Conservation (phyloP, 2,329 filamentous ascomycete species). For the Alternaria incomplexa region DNA sequence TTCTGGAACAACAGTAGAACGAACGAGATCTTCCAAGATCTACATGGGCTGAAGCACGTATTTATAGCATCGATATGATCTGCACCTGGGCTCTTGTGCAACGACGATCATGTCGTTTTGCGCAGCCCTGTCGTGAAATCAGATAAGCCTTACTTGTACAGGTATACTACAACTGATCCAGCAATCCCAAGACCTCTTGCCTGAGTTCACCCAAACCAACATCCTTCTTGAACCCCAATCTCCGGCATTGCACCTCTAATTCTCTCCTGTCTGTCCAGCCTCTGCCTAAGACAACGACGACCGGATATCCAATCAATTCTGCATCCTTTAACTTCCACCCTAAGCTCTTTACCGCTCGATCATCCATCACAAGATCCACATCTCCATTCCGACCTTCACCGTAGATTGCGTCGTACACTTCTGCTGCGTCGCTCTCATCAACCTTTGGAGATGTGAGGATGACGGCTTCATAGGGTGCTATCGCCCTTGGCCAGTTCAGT, state of each 20-base stretch:
- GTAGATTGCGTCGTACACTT: slow-evolving; percentile 68
- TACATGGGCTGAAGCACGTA: neutral
- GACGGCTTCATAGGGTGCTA: slow-evolving; percentile 82
- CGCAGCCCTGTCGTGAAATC: neutral
- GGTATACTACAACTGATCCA: slow-evolving; percentile 23
- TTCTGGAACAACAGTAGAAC: neutral
- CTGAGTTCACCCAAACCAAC: slow-evolving; percentile 61
- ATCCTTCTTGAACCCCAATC: slow-evolving; percentile 66
- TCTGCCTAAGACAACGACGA: slow-evolving; percentile 76
- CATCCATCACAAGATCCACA: slow-evolving; percentile 47
- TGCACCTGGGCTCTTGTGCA: neutral
- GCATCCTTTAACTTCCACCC: slow-evolving; percentile 91
- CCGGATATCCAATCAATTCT: slow-evolving; percentile 85
- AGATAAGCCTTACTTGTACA: neutral
- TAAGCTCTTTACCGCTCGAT: slow-evolving; percentile 62
- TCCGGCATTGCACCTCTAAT: slow-evolving; percentile 80
- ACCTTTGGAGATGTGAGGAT: slow-evolving; percentile 63
- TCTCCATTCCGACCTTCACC: neutral
- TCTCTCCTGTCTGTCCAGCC: slow-evolving; percentile 45
- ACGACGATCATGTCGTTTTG: neutral
- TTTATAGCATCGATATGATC: neutral
- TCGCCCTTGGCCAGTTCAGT: slow-evolving; percentile 84
- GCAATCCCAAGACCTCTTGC: slow-evolving; percentile 43
- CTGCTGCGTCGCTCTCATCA: slow-evolving; percentile 56
- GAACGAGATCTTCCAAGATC: neutral